phyloP scores from a whole-genome alignment of 139 green algal species.

The Chlorella ohadii region DNA sequence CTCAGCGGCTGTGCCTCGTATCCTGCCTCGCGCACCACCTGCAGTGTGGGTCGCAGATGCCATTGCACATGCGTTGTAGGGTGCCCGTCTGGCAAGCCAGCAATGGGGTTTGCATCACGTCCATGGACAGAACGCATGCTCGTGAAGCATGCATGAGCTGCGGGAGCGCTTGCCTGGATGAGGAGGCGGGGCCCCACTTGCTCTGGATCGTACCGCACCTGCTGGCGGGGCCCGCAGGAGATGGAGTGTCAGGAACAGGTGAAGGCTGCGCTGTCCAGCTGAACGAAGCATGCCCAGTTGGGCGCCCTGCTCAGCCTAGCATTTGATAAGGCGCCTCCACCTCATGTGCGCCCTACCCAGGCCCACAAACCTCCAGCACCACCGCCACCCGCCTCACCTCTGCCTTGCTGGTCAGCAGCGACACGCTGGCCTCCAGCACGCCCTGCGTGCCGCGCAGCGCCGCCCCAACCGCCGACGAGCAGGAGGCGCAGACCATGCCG shows the following conservation, averaged over 20 bases:
- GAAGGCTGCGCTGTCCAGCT: too few relatives aligned
- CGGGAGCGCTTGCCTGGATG: slow-evolving; percentile 53
- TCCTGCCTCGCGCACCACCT: slow-evolving; percentile 58
- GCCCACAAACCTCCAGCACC: too few relatives aligned
- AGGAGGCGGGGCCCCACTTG: slow-evolving; percentile 69
- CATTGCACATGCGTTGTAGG: too few relatives aligned
- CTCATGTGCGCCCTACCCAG: neutral
- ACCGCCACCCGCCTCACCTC: neutral
- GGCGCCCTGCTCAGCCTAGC: too few relatives aligned
- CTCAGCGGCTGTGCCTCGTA: slow-evolving; percentile 41
- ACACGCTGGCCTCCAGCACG: slow-evolving; percentile 10
- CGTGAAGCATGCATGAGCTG: too few relatives aligned
- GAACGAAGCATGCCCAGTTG: too few relatives aligned
- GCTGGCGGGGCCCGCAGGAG: neutral
- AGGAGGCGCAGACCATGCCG: slow-evolving; percentile 35
- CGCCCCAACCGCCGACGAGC: slow-evolving; percentile 3
- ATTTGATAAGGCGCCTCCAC: too few relatives aligned
- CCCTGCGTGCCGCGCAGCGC: slow-evolving; percentile 15
- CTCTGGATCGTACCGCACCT: slow-evolving; percentile 67
- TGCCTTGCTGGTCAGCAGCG: slow-evolving; percentile 12
- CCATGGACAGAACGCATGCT: too few relatives aligned
- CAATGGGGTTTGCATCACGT: too few relatives aligned
- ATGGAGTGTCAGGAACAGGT: too few relatives aligned
- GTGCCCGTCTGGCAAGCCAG: too few relatives aligned
- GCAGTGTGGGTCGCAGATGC: neutral